Evolutionary conservation across 768 basidiomycete species (phyloP), one percentile per base, ranked within the genome.

Genomic region (Pseudohyphozyma bogoriensis): DNA sequence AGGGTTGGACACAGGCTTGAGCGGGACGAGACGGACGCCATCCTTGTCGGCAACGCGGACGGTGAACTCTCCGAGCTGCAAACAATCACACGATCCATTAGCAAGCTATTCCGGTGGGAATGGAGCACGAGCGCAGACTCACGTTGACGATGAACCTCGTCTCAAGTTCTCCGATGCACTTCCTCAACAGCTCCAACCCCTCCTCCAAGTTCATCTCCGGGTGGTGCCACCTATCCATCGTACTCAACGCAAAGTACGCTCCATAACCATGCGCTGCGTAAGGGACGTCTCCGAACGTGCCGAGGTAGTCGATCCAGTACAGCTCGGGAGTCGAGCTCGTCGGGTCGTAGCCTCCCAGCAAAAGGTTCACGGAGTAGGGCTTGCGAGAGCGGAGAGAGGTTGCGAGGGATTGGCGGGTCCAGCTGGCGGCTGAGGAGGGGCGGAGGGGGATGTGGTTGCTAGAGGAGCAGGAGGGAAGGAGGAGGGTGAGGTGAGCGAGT

Each of bases 191-290:
- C 1, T 80, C 87, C 28, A 96, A 75, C 5, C 90, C 95, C 68
- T 93, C 89, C 67, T 90, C 87, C 26, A 90, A 74, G 3, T 83
- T 74, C 33, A 86, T 89, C 42, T 87, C 84, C 0, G 91, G 90
- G 74, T 90, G 82, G 73, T 96, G 92, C 74, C 95, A 97, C 66
- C 87, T 79, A 72, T 99, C 95, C 56, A 97, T 79, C 72, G 93
- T 86, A 81, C 85, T 84, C 67, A 96, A 76, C 13, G 84, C 85
- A 74, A 97, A 95, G 76, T 91, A 95, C 58, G 85, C 81, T 46
- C 90, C 95, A 72, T 96, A 91, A 3, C 95, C 95, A 71, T 97
- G 93, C 1, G 90, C 91, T 20, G 84, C 91, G 72, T 91, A 99
- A 0, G 91, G 91, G 16, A 95, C 86, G 57, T 84, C 81, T 4